These are phyloP conservation scores for Ustilago tritici DNA, from an alignment of 1,284 basidiomycete genomes.

Conservation along the genomic window DNA sequence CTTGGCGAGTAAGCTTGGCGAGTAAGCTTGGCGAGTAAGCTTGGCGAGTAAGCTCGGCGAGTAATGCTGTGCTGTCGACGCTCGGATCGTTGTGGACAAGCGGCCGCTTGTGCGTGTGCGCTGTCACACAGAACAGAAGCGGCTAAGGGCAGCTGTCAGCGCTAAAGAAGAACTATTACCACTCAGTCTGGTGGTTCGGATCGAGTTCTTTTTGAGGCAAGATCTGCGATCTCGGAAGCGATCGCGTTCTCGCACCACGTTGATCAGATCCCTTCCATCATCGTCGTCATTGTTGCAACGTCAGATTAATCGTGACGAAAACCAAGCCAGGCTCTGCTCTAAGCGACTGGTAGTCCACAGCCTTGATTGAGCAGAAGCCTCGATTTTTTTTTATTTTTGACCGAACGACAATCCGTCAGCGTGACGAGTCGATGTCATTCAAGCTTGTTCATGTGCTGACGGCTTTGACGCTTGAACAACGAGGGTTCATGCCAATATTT, in stretches of 20 bases:
- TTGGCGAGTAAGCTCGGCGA: not conserved
- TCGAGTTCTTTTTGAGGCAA: not conserved
- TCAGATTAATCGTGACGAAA: not conserved
- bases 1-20: not conserved
- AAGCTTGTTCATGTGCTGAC: not conserved
- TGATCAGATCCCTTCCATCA: not conserved
- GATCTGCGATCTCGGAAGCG: conserved; percentile 1
- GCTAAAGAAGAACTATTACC: not conserved
- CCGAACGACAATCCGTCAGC: not conserved
- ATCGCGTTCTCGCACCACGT: not conserved
- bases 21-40: not conserved
- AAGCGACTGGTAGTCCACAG: not conserved
- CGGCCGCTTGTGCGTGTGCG: too few species aligned
- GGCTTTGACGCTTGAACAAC: not conserved
- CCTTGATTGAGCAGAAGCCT: not conserved
- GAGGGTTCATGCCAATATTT: not conserved
- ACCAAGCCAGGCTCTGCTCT: not conserved
- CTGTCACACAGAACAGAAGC: not conserved
- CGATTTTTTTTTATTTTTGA: not conserved
- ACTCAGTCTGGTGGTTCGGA: not conserved
- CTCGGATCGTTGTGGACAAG: not conserved
- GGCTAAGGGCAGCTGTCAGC: not conserved
- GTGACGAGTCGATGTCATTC: not conserved
- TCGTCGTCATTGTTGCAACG: not conserved
- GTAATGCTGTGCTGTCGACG: not conserved